Evolutionary conservation across 148 eudicot genomes (phyloP).

Genomic region (Fagopyrum esculentum): DNA sequence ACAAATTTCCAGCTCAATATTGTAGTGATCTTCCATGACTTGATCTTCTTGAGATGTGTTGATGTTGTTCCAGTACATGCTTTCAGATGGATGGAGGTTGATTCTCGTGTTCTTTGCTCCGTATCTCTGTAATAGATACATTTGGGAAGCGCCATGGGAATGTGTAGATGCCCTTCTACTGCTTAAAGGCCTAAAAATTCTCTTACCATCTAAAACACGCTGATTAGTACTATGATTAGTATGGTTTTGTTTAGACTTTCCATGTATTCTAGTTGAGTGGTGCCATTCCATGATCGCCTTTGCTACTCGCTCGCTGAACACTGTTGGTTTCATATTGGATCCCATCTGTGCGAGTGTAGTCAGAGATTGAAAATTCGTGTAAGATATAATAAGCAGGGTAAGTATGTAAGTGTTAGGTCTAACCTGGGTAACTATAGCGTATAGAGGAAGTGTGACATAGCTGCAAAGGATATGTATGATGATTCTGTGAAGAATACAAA

Average conservation of each 20-base stretch:
- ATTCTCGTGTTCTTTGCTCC: background rate
- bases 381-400: background rate
- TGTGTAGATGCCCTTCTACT: background rate
- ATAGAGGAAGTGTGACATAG: conserved; percentile 54
- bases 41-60: background rate
- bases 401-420: background rate
- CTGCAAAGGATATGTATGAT: conserved; percentile 50
- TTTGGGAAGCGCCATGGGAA: background rate
- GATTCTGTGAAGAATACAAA: conserved; percentile 23
- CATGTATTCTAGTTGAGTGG: conserved; percentile 16
- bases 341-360: conserved; percentile 33
- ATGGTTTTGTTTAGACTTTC: background rate
- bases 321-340: conserved; percentile 45
- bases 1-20: background rate
- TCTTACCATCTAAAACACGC: background rate
- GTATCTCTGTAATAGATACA: background rate
- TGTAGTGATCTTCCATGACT: background rate
- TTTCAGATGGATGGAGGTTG: background rate
- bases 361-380: no score
- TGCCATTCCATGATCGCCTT: conserved; percentile 41
- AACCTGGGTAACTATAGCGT: conserved; percentile 58
- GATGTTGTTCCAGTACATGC: background rate
- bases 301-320: conserved; percentile 41
- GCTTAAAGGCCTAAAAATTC: background rate
- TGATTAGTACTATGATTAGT: background rate